Conservation (phyloP, 2,329 filamentous ascomycete genomes). For the Davidsoniella neocaledoniae region DNA sequence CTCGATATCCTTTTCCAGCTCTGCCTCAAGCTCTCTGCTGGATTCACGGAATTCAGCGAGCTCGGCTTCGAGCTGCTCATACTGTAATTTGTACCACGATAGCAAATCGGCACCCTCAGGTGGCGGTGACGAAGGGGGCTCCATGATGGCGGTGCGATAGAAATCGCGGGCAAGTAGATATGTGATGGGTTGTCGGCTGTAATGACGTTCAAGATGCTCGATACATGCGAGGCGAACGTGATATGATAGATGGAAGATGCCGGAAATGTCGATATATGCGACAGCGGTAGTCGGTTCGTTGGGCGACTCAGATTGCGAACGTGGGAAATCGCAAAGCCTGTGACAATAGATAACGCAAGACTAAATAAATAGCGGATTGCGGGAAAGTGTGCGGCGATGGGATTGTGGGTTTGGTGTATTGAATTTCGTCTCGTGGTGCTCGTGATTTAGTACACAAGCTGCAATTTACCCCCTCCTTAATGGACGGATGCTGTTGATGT, state of each 20-base stretch:
- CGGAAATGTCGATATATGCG: not conserved
- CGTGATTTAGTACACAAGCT: no score
- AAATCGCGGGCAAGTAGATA: not conserved
- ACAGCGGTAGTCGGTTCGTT: not conserved
- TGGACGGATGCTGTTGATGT: no score
- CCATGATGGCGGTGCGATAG: slow-evolving; percentile 28
- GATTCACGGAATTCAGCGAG: slow-evolving; percentile 87
- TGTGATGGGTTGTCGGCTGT: not conserved
- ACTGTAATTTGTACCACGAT: slow-evolving; percentile 89
- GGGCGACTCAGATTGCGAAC: not conserved
- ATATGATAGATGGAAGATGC: not conserved
- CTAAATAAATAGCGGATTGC: no score
- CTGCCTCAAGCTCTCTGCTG: slow-evolving; percentile 82
- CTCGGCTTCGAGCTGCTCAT: slow-evolving; percentile 81
- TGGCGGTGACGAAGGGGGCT: slow-evolving; percentile 46
- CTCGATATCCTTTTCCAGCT: slow-evolving; percentile 92
- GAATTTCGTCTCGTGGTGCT: no score
- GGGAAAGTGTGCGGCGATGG: not conserved
- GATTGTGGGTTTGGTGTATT: not conserved
- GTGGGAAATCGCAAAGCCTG: not conserved
- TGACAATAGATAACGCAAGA: no score
- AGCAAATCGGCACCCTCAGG: slow-evolving; percentile 55
- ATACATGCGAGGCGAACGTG: not conserved
- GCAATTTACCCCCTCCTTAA: no score
- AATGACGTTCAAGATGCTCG: not conserved